Conservation (phyloP, 2,329 filamentous ascomycete genomes). For the Claviceps monticola region DNA sequence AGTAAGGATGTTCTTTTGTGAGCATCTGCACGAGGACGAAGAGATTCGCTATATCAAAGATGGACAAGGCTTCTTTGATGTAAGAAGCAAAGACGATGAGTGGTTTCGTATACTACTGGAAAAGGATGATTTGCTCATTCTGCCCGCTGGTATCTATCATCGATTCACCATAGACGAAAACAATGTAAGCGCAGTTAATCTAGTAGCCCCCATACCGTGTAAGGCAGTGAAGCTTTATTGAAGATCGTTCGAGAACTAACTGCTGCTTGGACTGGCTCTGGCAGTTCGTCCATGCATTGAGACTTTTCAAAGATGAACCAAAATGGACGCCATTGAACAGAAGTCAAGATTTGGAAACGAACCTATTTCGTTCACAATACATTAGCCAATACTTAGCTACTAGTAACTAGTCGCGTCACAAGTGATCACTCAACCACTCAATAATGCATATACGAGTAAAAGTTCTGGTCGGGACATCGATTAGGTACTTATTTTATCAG, state of each 20-base stretch:
- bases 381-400: slow-evolving; percentile 29
- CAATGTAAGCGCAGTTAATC: slow-evolving; percentile 49
- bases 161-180: slow-evolving; percentile 87
- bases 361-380: slow-evolving; percentile 68
- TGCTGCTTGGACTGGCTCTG: slow-evolving; percentile 1
- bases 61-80: slow-evolving; percentile 86
- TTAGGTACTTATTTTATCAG: too few species aligned
- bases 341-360: slow-evolving; percentile 59
- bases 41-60: slow-evolving; percentile 92
- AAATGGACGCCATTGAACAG: slow-evolving; percentile 96
- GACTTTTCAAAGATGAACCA: slow-evolving; percentile 93
- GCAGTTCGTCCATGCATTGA: slow-evolving; percentile 90
- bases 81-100: slow-evolving; percentile 65
- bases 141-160: slow-evolving; percentile 93
- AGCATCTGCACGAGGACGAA: slow-evolving; percentile 96
- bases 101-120: slow-evolving; percentile 81
- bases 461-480: too few species aligned
- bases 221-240: background rate
- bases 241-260: background rate
- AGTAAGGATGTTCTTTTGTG: slow-evolving; percentile 83
- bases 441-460: too few species aligned
- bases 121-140: slow-evolving; percentile 81
- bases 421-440: background rate
- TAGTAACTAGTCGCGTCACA: background rate
- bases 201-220: background rate